Evolutionary conservation across 768 basidiomycete species (phyloP), one percentile per base, ranked within the genome.

Genomic region (Xerocomellus intermedius): DNA sequence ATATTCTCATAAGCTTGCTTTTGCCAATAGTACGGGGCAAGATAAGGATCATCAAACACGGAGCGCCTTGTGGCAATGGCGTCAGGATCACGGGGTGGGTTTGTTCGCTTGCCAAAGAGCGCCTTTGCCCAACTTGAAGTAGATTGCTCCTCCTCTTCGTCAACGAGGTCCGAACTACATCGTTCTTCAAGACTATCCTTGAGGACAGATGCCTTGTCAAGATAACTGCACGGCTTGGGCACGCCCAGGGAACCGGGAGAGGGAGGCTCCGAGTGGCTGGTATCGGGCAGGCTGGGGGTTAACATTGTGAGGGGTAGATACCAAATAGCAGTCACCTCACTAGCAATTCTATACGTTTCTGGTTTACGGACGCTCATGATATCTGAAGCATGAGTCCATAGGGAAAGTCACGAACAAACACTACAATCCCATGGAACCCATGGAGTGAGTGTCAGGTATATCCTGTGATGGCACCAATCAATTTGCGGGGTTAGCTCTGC

Each of bases 1-100:
- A 79, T 55, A 59, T 82, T 82, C 65, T 85, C 83, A 44, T 82
- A 82, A 4, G 76, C 71, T 1, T 70, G 55, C 48, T 75, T 79
- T 1, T 82, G 82, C 77, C 74, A 78, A 43, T 64, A 60, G 41
- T 32, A 42, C 9, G 9, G 21, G 7, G 52, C 54, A 16, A 79
- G 67, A 37, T 70, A 58, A 16, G 78, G 77, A 54, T 83, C 78
- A 48, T 82, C 80, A 61, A 74, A 83, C 17, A 82, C 77, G 7
- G 80, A 81, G 10, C 76, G 75, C 21, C 71, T 74, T n/a, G 82
- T 82, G 17, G 79, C 72, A 37, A 74, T 75, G 14, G 77, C 63
- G 51, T 78, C 75, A 6, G 68, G 66, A n/a, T 69, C 65, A 30
- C 45, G 43, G 3, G 22, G 39, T 26, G 35, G 13, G 3, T 30